These are phyloP conservation scores for Diplocarpon mali DNA, from an alignment of 2,329 filamentous ascomycete genomes.

Conservation along the genomic window DNA sequence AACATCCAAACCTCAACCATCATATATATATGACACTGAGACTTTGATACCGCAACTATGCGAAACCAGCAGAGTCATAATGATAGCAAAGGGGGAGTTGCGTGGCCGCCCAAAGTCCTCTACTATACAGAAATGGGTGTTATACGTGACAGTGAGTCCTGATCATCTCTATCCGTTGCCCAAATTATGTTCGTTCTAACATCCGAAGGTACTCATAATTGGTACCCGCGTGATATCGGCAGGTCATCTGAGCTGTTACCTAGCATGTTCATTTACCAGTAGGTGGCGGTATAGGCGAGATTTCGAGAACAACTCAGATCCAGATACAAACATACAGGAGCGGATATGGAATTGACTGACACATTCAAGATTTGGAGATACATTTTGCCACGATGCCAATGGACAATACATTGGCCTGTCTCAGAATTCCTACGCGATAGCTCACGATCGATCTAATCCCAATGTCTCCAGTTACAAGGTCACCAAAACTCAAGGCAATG, in stretches of 20 bases:
- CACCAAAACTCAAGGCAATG: no score
- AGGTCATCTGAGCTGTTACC: constrained; percentile 10
- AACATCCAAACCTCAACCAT: no score
- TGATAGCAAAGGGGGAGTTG: no score
- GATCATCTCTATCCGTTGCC: no score
- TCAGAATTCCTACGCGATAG: constrained; percentile 7
- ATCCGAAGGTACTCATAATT: constrained; percentile 9
- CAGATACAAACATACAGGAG: not conserved
- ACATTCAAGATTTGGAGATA: constrained; percentile 13
- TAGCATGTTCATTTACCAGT: constrained; percentile 11
- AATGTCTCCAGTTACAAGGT: constrained; percentile 8
- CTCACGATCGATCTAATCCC: constrained; percentile 1
- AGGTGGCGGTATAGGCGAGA: not conserved
- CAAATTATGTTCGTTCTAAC: constrained; percentile 1
- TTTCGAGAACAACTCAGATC: not conserved
- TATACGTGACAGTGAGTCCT: no score
- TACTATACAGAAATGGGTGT: no score
- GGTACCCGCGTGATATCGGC: constrained; percentile 14
- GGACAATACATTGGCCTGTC: constrained; percentile 9
- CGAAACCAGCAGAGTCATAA: no score
- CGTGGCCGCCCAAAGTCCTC: no score
- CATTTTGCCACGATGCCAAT: constrained; percentile 10
- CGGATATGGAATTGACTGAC: not conserved
- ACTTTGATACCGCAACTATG: no score
- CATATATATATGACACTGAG: no score